phyloP scores from a whole-genome alignment of 345 rosid species.

The Laguncularia racemosa region DNA sequence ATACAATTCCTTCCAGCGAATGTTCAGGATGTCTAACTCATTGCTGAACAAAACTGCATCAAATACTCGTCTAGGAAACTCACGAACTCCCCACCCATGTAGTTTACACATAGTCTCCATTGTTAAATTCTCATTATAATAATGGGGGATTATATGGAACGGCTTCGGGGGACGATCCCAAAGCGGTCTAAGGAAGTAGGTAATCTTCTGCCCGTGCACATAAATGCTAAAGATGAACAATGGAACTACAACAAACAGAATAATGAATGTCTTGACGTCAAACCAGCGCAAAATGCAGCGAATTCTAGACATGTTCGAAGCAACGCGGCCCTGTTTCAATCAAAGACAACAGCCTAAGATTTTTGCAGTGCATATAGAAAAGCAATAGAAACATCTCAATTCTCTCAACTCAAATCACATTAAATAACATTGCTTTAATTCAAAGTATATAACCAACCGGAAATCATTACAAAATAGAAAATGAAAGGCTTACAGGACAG shows the following conservation, averaged over 20 bases:
- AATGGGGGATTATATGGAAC: conserved; percentile 57
- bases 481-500: neutral
- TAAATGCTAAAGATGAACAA: conserved; percentile 33
- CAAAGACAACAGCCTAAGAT: conserved; percentile 1
- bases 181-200: conserved; percentile 60
- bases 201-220: conserved; percentile 58
- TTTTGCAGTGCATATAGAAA: conserved; percentile 9
- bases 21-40: conserved; percentile 66
- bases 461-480: neutral
- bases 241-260: conserved; percentile 37
- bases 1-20: conserved; percentile 84
- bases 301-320: conserved; percentile 43
- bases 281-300: conserved; percentile 46
- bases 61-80: conserved; percentile 73
- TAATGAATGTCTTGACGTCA: conserved; percentile 32
- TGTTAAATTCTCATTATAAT: conserved; percentile 60
- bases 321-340: conserved; percentile 32
- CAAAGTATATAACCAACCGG: neutral
- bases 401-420: neutral
- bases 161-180: conserved; percentile 70
- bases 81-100: conserved; percentile 84
- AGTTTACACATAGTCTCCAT: conserved; percentile 72
- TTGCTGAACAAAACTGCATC: conserved; percentile 87
- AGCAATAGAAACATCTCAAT: conserved; percentile 1
- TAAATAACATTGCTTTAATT: too few species aligned